These are phyloP conservation scores for Chrysoporthe deuterocubensis DNA, from an alignment of 2,329 filamentous ascomycete species.

Conservation along the genomic window DNA sequence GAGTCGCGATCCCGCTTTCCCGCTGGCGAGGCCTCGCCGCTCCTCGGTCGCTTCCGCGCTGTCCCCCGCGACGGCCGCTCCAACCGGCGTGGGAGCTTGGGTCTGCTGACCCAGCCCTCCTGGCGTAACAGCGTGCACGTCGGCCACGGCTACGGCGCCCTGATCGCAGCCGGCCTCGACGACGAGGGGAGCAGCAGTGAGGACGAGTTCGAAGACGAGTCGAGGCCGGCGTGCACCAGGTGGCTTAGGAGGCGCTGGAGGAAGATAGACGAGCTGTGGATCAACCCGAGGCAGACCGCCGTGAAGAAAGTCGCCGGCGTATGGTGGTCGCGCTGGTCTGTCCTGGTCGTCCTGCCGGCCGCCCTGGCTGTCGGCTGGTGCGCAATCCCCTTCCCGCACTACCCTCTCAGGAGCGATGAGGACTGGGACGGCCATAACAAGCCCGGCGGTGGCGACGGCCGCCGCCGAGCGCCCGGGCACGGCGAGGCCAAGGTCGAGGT, in stretches of 20 bases:
- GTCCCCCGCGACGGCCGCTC: constrained; percentile 48
- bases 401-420: constrained; percentile 53
- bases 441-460: constrained; percentile 29
- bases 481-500: constrained; percentile 66
- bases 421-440: constrained; percentile 39
- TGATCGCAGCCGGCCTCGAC: constrained; percentile 48
- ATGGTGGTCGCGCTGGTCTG: constrained; percentile 67
- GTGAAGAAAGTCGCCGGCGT: constrained; percentile 62
- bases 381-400: constrained; percentile 67
- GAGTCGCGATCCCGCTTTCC: constrained; percentile 57
- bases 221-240: constrained; percentile 37
- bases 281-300: constrained; percentile 61
- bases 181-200: constrained; percentile 38
- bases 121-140: constrained; percentile 58
- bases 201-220: constrained; percentile 36
- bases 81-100: constrained; percentile 41
- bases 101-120: constrained; percentile 43
- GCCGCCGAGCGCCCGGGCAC: constrained; percentile 60
- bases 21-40: constrained; percentile 58
- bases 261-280: constrained; percentile 58
- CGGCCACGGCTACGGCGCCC: constrained; percentile 54
- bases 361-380: constrained; percentile 66
- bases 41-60: constrained; percentile 68
- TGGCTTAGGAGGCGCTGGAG: constrained; percentile 40
- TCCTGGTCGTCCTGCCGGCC: constrained; percentile 66